Evolutionary conservation across 768 basidiomycete species (phyloP).

Genomic region (Pleurotus cornucopiae): DNA sequence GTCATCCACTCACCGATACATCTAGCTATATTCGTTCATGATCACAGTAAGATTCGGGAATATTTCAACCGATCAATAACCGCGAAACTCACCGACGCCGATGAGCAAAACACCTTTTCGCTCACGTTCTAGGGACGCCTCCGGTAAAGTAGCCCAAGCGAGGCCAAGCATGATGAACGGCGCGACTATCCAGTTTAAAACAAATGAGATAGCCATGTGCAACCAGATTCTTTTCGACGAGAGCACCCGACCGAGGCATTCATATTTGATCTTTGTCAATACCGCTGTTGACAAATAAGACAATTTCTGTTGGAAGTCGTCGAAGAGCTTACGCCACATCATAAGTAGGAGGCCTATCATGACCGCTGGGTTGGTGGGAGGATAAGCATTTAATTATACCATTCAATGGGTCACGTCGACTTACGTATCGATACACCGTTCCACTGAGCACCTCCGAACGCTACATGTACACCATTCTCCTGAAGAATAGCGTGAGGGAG

Average conservation of each 20-base stretch:
- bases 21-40: neutral
- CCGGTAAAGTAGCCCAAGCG: constrained; percentile 83
- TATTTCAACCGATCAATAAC: neutral
- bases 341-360: constrained; percentile 79
- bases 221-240: constrained; percentile 51
- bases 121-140: constrained; percentile 54
- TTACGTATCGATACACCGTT: constrained; percentile 74
- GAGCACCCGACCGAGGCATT: constrained; percentile 57
- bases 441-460: constrained; percentile 61
- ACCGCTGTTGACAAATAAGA: constrained; percentile 28
- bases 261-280: constrained; percentile 74
- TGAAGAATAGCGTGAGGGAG: neutral
- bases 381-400: neutral
- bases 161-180: constrained; percentile 82
- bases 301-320: neutral
- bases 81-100: constrained; percentile 45
- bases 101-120: constrained; percentile 81
- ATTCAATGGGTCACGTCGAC: constrained; percentile 21
- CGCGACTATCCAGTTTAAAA: constrained; percentile 78
- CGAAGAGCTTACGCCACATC: constrained; percentile 58
- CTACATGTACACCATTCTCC: constrained; percentile 41
- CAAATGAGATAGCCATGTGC: constrained; percentile 63
- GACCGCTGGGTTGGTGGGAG: constrained; percentile 48
- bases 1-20: neutral
- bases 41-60: neutral